Conservation (phyloP, 176 grass and related monocot species). For the Leersia perrieri region DNA sequence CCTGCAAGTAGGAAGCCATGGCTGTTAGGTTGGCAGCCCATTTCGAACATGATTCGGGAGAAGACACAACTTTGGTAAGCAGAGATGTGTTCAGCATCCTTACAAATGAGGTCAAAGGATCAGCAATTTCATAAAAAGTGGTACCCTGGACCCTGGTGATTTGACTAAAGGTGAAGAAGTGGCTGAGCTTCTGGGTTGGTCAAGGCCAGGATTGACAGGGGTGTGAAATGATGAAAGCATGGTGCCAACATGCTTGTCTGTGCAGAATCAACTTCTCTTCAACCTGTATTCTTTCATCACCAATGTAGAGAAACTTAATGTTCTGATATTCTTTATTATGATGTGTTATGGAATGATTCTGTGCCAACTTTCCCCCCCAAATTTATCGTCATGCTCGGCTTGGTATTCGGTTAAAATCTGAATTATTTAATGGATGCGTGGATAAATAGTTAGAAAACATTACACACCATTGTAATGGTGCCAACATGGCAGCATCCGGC, state of each 20-base stretch:
- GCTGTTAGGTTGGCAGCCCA: conserved; percentile 91
- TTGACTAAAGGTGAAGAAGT: background rate
- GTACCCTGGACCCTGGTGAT: background rate
- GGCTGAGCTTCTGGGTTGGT: conserved; percentile 18
- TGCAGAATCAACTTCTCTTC: background rate
- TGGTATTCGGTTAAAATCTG: background rate
- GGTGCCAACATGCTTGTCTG: background rate
- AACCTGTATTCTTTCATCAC: background rate
- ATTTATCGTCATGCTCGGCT: background rate
- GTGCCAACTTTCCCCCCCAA: background rate
- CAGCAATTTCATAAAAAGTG: background rate
- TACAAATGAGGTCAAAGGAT: background rate
- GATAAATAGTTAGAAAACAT: background rate
- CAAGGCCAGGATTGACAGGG: background rate
- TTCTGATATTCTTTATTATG: conserved; percentile 4
- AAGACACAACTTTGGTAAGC: conserved; percentile 38
- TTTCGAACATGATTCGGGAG: conserved; percentile 75
- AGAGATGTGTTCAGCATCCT: background rate
- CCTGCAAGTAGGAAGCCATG: conserved; percentile 74
- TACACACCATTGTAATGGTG: no score
- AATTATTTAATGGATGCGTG: background rate
- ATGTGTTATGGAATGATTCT: background rate
- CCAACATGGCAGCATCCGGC: no score
- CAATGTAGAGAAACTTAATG: conserved; percentile 10
- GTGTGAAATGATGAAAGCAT: background rate